These are phyloP conservation scores for Fusarium napiforme DNA, from an alignment of 2,329 filamentous ascomycete species.

Conservation along the genomic window DNA sequence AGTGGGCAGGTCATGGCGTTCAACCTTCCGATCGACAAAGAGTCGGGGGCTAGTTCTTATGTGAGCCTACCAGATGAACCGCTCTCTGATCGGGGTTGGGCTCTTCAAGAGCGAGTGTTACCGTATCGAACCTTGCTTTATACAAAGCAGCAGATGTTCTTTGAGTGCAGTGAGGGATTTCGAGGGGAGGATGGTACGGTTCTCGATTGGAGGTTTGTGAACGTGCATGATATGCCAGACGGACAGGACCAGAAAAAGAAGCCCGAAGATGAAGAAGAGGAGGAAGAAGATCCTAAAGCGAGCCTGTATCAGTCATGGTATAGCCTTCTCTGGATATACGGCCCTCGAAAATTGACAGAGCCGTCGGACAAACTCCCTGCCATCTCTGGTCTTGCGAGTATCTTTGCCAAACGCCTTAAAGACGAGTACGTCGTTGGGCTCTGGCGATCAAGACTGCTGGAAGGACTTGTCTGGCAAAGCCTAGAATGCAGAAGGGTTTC, in stretches of 20 bases:
- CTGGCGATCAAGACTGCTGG: neutral
- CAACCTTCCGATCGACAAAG: neutral
- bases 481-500: fast-evolving
- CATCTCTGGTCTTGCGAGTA: neutral
- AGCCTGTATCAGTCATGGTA: neutral
- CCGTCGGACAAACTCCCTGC: constrained; percentile 10
- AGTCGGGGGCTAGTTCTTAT: neutral
- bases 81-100: neutral
- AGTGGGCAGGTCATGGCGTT: neutral
- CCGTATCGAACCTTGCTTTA: neutral
- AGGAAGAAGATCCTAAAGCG: fast-evolving
- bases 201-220: neutral
- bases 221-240: neutral
- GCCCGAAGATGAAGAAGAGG: fast-evolving
- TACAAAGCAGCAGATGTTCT: neutral
- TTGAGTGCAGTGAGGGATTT: neutral
- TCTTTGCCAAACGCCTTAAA: neutral
- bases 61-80: neutral
- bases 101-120: neutral
- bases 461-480: neutral
- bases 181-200: neutral
- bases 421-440: neutral
- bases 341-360: neutral
- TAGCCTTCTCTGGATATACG: neutral
- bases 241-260: fast-evolving